Evolutionary conservation across 768 basidiomycete species (phyloP).

Genomic region (Lactarius sp.): DNA sequence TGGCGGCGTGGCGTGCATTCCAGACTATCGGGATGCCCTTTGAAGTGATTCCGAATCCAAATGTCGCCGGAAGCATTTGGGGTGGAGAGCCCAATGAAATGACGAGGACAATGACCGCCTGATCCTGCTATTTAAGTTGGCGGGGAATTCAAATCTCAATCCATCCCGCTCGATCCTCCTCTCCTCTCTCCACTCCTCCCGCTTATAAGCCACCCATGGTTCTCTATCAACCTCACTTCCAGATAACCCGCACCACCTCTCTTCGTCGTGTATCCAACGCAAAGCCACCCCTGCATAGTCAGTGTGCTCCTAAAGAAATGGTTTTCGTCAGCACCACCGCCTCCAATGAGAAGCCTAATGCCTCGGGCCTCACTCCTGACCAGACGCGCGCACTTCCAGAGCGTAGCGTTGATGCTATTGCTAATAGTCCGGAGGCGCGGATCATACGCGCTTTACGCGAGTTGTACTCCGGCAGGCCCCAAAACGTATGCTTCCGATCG

Average conservation of each 20-base stretch:
- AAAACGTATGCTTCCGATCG: slow-evolving; percentile 22
- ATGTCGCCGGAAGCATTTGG: slow-evolving; percentile 5
- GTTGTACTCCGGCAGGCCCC: slow-evolving; percentile 27
- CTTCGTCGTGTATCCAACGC: slow-evolving; percentile 20
- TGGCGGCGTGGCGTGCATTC: neutral
- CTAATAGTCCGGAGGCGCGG: slow-evolving; percentile 28
- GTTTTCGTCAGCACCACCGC: slow-evolving; percentile 25
- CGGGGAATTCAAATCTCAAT: neutral
- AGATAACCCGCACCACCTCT: slow-evolving; percentile 20
- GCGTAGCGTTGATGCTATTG: slow-evolving; percentile 32
- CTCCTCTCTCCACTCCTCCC: neutral
- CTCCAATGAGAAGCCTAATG: slow-evolving; percentile 30
- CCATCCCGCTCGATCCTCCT: neutral
- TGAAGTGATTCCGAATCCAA: neutral
- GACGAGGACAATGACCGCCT: neutral
- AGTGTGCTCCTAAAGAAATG: slow-evolving; percentile 20
- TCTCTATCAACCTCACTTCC: slow-evolving; percentile 19
- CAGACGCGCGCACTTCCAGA: slow-evolving; percentile 38
- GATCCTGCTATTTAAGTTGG: slow-evolving; percentile 14
- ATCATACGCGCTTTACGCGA: slow-evolving; percentile 42
- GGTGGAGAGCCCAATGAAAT: neutral
- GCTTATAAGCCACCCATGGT: slow-evolving; percentile 11
- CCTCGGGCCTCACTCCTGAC: slow-evolving; percentile 38
- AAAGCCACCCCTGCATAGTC: slow-evolving; percentile 8
- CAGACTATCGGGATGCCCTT: neutral